Base-by-base conservation (phyloP, 2,329 filamentous ascomycete genomes). In the Aspergillus sp. region DNA sequence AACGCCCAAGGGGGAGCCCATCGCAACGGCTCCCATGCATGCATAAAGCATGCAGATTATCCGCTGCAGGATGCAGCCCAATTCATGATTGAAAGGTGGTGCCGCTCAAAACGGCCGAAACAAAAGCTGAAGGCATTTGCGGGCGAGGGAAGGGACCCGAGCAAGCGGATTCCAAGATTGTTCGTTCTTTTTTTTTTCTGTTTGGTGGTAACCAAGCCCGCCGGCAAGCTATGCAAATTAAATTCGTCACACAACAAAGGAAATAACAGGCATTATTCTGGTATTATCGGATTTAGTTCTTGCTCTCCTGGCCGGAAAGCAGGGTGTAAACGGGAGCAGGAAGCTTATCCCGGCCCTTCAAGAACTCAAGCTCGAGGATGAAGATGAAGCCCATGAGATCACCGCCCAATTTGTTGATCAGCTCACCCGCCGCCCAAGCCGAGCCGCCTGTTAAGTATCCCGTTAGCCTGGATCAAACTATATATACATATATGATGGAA, bases 311-410 rank as follows among this genome's bases (percentile, higher is more conserved):
- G 64, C 85, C 85, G 50, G 82, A 88, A 63, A 99, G 85, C 42
- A 99, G 86, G 49, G 94, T 96, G 75, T 90, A 86, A 55, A 93
- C 89, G 11, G 92, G 92, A 57, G 88, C 89, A 68, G 89, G 87
- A 68, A 99, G 89, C 84, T 96, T 95, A 64, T 92, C 89, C 69
- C 92, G 87, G 68, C 95, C 95, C 75, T 96, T 91, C 67, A 99
- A 87, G 79, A 95, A 94, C 69, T 92, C 89, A 65, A 99, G 89
- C 78, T 98, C 94, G 75, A 98, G 90, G 71, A 99, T 91, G 82
- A 99, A 99, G 64, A 97, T 81, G 79, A 91, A 98, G 69, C 92
- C 94, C 60, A 96, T 79, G 51, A 98, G 82, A n/a, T 86, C 83
- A 66, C 93, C 95, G 67, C 92, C 92, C 65, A 96, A 86, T 78